phyloP scores from a whole-genome alignment of 352 stramenopile species.

The Phytophthora ramorum region DNA sequence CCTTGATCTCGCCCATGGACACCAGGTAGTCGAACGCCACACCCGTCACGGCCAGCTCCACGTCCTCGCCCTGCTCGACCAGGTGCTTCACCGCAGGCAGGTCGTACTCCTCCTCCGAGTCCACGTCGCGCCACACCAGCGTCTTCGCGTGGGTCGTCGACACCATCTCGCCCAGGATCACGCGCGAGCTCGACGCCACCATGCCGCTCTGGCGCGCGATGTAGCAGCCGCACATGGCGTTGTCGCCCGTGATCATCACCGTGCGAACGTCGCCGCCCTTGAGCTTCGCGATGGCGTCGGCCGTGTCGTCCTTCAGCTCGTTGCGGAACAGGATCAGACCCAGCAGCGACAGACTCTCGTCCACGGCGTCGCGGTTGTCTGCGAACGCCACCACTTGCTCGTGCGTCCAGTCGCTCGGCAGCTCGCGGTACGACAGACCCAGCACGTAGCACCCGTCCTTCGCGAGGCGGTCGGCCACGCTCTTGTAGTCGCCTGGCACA shows the following conservation, averaged over 20 bases:
- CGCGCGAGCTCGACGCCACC: slow-evolving; percentile 33
- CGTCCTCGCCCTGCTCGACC: slow-evolving; percentile 6
- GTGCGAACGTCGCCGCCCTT: slow-evolving; percentile 62
- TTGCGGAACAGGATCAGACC: slow-evolving; percentile 89
- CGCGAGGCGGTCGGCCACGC: slow-evolving; percentile 40
- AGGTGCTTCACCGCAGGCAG: too few relatives aligned
- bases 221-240: slow-evolving; percentile 61
- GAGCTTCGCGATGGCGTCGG: slow-evolving; percentile 64
- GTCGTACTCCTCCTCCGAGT: too few relatives aligned
- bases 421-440: too few relatives aligned
- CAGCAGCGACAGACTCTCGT: too few relatives aligned
- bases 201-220: slow-evolving; percentile 56
- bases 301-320: slow-evolving; percentile 73
- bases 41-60: slow-evolving; percentile 56
- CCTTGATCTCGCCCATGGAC: slow-evolving; percentile 34
- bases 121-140: too few relatives aligned
- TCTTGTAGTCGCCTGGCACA: slow-evolving; percentile 66
- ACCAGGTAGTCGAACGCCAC: slow-evolving; percentile 42
- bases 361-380: too few relatives aligned
- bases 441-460: slow-evolving; percentile 76
- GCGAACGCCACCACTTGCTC: too few relatives aligned
- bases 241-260: slow-evolving; percentile 88
- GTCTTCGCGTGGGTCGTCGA: slow-evolving; percentile 14
- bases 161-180: slow-evolving; percentile 44
- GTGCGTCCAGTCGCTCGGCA: too few relatives aligned